These are phyloP conservation scores for Zymoseptoria tritici DNA, from an alignment of 2,329 filamentous ascomycete genomes.

Conservation along the genomic window DNA sequence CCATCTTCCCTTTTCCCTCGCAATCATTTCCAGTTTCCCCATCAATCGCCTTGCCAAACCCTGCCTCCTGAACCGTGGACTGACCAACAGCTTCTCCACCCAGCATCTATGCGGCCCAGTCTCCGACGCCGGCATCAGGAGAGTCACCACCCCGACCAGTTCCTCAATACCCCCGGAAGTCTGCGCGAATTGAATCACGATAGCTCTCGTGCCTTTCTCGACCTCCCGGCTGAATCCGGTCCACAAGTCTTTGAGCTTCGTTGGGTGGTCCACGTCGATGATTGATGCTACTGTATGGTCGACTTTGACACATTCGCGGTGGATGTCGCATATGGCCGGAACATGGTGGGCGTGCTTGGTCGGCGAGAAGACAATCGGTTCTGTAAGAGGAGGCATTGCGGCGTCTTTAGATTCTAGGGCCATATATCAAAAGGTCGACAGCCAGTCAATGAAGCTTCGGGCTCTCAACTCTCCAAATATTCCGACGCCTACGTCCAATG, in stretches of 20 bases:
- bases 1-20: constrained; percentile 41
- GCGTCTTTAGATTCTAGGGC: too few relatives aligned
- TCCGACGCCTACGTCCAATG: neutral
- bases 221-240: constrained; percentile 46
- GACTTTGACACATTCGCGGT: constrained; percentile 52
- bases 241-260: constrained; percentile 49
- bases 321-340: constrained; percentile 51
- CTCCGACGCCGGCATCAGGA: constrained; percentile 46
- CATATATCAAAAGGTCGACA: neutral
- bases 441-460: neutral
- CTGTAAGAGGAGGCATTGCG: constrained; percentile 9
- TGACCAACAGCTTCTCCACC: constrained; percentile 54
- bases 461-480: neutral
- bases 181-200: constrained; percentile 33
- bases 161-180: constrained; percentile 25
- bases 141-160: constrained; percentile 51
- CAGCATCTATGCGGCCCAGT: constrained; percentile 49
- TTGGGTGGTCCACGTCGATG: constrained; percentile 36
- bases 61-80: constrained; percentile 42
- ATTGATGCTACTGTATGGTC: constrained; percentile 53
- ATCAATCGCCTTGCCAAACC: constrained; percentile 50
- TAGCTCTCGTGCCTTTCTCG: constrained; percentile 40
- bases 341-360: constrained; percentile 44
- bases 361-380: constrained; percentile 14
- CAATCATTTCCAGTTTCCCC: constrained; percentile 49